Evolutionary conservation across 352 stramenopile species (phyloP).

Genomic region (Pythium phragmiticola): DNA sequence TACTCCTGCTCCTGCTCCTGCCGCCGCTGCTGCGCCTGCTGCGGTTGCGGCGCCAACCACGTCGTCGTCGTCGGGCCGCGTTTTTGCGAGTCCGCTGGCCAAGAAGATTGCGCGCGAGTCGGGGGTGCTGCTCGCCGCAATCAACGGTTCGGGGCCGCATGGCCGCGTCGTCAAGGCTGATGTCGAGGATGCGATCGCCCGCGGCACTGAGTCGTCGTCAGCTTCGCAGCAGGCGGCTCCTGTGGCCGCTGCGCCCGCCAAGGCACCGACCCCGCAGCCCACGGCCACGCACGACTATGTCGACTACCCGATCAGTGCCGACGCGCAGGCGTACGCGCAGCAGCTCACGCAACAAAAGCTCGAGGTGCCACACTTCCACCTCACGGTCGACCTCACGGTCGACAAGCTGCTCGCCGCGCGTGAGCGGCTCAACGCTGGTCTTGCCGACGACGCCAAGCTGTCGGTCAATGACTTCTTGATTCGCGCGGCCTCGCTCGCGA

Average conservation of each 20-base stretch:
- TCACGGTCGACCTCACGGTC: conserved; percentile 93
- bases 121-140: conserved; percentile 57
- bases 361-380: conserved; percentile 97
- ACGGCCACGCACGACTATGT: conserved; percentile 78
- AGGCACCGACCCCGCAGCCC: conserved; percentile 30
- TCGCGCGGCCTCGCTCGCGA: conserved; percentile 92
- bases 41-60: conserved; percentile 17
- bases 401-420: conserved; percentile 90
- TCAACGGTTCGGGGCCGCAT: conserved; percentile 80
- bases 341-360: conserved; percentile 93
- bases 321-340: conserved; percentile 76
- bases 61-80: conserved; percentile 53
- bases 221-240: conserved; percentile 23
- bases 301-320: conserved; percentile 90
- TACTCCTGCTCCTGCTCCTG: conserved; percentile 19
- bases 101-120: conserved; percentile 88
- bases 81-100: conserved; percentile 94
- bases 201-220: conserved; percentile 35
- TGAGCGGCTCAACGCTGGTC: conserved; percentile 91
- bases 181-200: conserved; percentile 90
- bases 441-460: conserved; percentile 90
- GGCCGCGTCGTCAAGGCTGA: conserved; percentile 94
- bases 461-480: conserved; percentile 99
- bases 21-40: conserved; percentile 23
- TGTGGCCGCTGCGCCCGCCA: conserved; percentile 26